Conservation (phyloP, 73 alveolate genomes). For the Breviolum minutum region DNA sequence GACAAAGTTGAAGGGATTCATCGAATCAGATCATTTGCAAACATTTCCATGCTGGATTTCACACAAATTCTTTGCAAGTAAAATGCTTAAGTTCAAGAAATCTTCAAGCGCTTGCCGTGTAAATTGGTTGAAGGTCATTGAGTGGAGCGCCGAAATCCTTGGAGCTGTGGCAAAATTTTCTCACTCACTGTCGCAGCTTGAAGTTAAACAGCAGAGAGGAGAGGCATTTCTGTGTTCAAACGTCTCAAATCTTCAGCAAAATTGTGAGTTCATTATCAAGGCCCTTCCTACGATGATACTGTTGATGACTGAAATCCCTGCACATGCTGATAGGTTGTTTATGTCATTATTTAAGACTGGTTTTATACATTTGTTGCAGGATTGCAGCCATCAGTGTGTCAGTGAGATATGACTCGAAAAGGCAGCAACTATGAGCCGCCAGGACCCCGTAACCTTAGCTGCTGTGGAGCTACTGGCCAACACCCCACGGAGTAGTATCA, state of each 20-base stretch:
- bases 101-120: background rate
- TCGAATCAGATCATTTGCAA: background rate
- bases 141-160: slow-evolving; percentile 33
- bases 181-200: slow-evolving; percentile 34
- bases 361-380: background rate
- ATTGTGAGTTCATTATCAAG: background rate
- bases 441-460: slow-evolving; percentile 35
- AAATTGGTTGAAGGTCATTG: background rate
- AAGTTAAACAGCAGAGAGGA: slow-evolving; percentile 14
- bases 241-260: background rate
- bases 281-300: background rate
- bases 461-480: background rate
- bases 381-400: background rate
- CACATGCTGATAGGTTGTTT: no score
- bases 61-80: background rate
- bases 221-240: background rate
- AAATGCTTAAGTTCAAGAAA: background rate
- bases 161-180: slow-evolving; percentile 39
- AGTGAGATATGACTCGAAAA: background rate
- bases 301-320: background rate
- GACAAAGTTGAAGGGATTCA: no score
- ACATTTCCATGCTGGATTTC: background rate
- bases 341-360: no score
- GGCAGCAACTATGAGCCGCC: background rate
- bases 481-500: background rate